phyloP scores from a whole-genome alignment of 805 yeast species.

The Metschnikowia aberdeeniae region DNA sequence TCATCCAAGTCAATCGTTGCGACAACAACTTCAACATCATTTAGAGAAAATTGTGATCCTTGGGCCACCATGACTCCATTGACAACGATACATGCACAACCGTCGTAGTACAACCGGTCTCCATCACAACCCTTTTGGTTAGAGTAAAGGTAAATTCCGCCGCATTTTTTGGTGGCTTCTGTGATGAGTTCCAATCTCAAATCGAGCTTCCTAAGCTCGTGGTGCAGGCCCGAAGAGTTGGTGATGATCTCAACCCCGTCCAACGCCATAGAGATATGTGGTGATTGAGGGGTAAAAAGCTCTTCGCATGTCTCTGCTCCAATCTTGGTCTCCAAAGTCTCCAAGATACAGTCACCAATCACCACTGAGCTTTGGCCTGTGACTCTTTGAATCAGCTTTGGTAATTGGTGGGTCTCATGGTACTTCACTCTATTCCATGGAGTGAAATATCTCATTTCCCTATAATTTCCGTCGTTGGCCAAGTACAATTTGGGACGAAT shows the following conservation, averaged over 20 bases:
- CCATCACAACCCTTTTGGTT: constrained; percentile 99
- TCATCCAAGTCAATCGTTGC: constrained; percentile 94
- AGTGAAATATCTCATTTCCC: constrained; percentile 95
- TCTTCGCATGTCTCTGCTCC: constrained; percentile 99
- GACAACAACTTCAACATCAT: constrained; percentile 91
- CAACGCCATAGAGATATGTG: constrained; percentile 85
- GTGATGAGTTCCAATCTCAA: constrained; percentile 78
- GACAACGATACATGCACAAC: constrained; percentile 90
- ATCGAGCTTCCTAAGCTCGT: constrained; percentile 85
- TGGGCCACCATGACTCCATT: constrained; percentile 92
- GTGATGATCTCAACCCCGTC: constrained; percentile 98
- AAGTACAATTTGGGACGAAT: constrained; percentile 91
- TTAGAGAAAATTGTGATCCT: constrained; percentile 82
- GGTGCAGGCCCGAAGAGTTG: constrained; percentile 97
- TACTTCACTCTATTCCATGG: constrained; percentile 85
- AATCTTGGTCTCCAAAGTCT: constrained; percentile 78
- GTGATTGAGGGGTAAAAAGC: constrained; percentile 92
- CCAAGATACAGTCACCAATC: constrained; percentile 88
- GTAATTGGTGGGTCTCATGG: constrained; percentile 70
- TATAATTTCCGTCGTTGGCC: constrained; percentile 96
- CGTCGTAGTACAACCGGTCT: constrained; percentile 93
- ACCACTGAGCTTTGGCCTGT: constrained; percentile 65
- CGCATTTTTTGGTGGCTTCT: constrained; percentile 94
- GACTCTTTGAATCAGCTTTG: constrained; percentile 59
- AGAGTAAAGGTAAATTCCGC: constrained; percentile 90